These are phyloP conservation scores for Candida anutae DNA, from an alignment of 1,139 yeast species.

Conservation along the genomic window DNA sequence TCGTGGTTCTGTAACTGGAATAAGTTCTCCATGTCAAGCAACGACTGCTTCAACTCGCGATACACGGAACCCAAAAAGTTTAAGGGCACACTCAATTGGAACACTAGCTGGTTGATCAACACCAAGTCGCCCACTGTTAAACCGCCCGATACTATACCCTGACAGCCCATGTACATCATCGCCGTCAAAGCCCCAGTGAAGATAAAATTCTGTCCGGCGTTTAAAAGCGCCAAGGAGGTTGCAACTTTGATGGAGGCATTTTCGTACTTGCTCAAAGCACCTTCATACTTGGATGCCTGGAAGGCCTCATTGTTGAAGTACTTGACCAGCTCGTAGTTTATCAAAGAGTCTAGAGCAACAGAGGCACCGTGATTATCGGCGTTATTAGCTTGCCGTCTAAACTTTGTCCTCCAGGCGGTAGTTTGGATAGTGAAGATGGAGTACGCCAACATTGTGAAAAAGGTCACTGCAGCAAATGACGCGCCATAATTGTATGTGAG, in stretches of 20 bases:
- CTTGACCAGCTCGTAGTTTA: slow-evolving; percentile 91
- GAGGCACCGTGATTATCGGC: slow-evolving; percentile 95
- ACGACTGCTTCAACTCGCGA: slow-evolving; percentile 86
- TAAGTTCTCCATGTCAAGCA: slow-evolving; percentile 87
- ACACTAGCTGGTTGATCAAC: slow-evolving; percentile 90
- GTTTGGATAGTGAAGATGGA: slow-evolving; percentile 82
- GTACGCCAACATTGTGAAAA: slow-evolving; percentile 81
- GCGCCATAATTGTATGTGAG: slow-evolving; percentile 87
- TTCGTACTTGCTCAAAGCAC: slow-evolving; percentile 69
- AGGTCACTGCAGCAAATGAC: slow-evolving; percentile 82
- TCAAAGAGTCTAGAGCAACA: slow-evolving; percentile 88
- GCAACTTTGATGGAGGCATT: slow-evolving; percentile 83
- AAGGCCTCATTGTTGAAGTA: slow-evolving; percentile 83
- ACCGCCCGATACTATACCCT: slow-evolving; percentile 76
- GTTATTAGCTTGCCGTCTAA: slow-evolving; percentile 81
- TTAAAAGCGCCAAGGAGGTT: slow-evolving; percentile 82
- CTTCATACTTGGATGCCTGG: slow-evolving; percentile 75
- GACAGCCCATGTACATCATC: slow-evolving; percentile 99
- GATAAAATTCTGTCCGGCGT: slow-evolving; percentile 87
- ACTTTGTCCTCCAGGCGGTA: slow-evolving; percentile 93
- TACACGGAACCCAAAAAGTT: slow-evolving; percentile 93
- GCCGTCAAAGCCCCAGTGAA: slow-evolving; percentile 89
- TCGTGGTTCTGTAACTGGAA: slow-evolving; percentile 76
- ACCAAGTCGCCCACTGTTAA: slow-evolving; percentile 94
- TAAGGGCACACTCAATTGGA: slow-evolving; percentile 89